These are phyloP conservation scores for Gaultheria prostrata DNA, from an alignment of 148 eudicot species.

Conservation along the genomic window DNA sequence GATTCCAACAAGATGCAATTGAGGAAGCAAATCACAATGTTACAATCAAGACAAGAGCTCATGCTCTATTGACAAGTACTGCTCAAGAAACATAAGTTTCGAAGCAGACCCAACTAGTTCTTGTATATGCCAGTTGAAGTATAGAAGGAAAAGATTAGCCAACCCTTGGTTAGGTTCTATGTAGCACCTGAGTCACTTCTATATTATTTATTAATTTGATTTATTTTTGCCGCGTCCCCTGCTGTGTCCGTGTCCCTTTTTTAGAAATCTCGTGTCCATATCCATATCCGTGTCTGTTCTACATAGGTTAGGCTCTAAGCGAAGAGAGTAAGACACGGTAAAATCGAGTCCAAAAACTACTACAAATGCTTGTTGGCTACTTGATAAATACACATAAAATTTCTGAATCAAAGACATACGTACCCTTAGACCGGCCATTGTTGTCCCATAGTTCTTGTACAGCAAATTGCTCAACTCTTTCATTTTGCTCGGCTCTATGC, in stretches of 20 bases:
- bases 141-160: not conserved
- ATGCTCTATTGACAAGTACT: not conserved
- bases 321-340: no score
- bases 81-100: not conserved
- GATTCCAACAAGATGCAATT: not conserved
- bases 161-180: not conserved
- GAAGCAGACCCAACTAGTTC: not conserved
- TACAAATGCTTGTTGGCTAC: not conserved
- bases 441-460: constrained; percentile 88
- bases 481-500: constrained; percentile 59
- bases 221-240: no score
- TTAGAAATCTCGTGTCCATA: no score
- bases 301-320: not conserved
- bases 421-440: constrained; percentile 98
- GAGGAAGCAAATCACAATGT: not conserved
- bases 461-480: constrained; percentile 51
- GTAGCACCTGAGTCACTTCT: no score
- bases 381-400: not conserved
- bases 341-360: not conserved
- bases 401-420: constrained; percentile 29
- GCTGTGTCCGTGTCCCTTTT: no score
- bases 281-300: no score
- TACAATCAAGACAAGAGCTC: not conserved
- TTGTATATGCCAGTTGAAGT: no score
- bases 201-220: no score